Conservation (phyloP, 805 yeast species). For the Candida nitratophila region DNA sequence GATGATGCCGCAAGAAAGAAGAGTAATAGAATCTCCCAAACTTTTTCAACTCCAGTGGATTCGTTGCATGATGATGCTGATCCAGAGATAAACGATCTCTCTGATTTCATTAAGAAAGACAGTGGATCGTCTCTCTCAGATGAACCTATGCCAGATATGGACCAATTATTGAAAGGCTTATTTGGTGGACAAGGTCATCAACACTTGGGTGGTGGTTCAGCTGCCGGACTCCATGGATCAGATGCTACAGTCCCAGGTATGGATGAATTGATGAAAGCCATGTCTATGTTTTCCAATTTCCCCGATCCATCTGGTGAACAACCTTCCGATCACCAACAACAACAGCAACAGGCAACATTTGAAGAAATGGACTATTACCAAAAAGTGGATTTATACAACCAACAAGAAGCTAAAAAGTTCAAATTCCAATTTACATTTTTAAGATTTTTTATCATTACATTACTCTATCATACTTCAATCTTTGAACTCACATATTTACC, state of each 20-base stretch:
- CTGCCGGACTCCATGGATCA: constrained; percentile 3
- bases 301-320: not conserved
- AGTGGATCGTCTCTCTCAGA: not conserved
- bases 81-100: constrained; percentile 17
- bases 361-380: constrained; percentile 11
- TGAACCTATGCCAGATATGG: constrained; percentile 7
- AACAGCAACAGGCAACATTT: not conserved
- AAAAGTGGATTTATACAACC: constrained; percentile 6
- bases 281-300: not conserved
- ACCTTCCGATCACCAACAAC: not conserved
- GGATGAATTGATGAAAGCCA: constrained; percentile 1
- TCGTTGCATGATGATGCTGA: constrained; percentile 10
- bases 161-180: constrained; percentile 6
- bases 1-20: not conserved
- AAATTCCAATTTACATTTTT: constrained; percentile 9
- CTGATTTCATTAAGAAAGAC: constrained; percentile 1
- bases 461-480: constrained; percentile 7
- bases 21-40: constrained; percentile 10
- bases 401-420: constrained; percentile 8
- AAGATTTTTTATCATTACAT: constrained; percentile 10
- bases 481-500: not conserved
- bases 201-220: not conserved
- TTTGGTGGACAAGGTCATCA: constrained; percentile 2
- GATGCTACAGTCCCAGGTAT: constrained; percentile 2
- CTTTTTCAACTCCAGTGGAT: constrained; percentile 3